These are phyloP conservation scores for Obelidium mucronatum DNA, from an alignment of 192 early-diverging fungal genomes.

Conservation along the genomic window DNA sequence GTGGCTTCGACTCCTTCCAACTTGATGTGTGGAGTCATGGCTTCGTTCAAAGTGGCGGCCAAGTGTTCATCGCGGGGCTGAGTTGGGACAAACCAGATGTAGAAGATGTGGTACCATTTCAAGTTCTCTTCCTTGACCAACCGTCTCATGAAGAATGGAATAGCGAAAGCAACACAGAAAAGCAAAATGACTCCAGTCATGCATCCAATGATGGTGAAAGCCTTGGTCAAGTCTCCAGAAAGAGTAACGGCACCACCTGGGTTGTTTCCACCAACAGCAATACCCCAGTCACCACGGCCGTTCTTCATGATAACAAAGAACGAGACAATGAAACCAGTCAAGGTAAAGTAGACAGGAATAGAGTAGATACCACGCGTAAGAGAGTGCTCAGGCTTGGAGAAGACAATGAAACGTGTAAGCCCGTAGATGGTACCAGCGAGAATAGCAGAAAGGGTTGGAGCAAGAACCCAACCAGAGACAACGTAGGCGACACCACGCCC, in stretches of 20 bases:
- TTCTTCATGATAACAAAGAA: too few species aligned
- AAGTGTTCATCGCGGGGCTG: conserved; percentile 48
- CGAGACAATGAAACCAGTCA: too few species aligned
- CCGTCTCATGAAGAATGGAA: conserved; percentile 68
- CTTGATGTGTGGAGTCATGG: too few species aligned
- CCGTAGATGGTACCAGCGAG: conserved; percentile 70
- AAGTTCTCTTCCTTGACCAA: conserved; percentile 70
- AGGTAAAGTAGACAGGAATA: too few species aligned
- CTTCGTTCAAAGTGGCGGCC: too few species aligned
- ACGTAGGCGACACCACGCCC: too few species aligned
- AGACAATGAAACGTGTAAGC: conserved; percentile 66
- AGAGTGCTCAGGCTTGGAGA: conserved; percentile 66
- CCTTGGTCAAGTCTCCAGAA: neutral
- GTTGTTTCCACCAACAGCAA: neutral
- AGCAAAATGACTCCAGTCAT: neutral
- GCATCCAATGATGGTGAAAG: conserved; percentile 2
- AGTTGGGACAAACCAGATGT: too few species aligned
- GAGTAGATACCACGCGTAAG: conserved; percentile 65
- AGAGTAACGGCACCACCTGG: neutral
- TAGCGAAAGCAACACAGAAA: conserved; percentile 60
- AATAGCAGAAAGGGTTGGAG: conserved; percentile 63
- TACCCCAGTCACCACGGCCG: neutral
- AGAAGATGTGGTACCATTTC: too few species aligned
- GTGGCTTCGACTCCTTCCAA: conserved; percentile 42
- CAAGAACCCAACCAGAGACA: conserved; percentile 63